Percentiles rank a stretch among this genome's conserved stretches.
Conservation (phyloP, 768 basidiomycete species). For the Termitomyces sp. region DNA sequence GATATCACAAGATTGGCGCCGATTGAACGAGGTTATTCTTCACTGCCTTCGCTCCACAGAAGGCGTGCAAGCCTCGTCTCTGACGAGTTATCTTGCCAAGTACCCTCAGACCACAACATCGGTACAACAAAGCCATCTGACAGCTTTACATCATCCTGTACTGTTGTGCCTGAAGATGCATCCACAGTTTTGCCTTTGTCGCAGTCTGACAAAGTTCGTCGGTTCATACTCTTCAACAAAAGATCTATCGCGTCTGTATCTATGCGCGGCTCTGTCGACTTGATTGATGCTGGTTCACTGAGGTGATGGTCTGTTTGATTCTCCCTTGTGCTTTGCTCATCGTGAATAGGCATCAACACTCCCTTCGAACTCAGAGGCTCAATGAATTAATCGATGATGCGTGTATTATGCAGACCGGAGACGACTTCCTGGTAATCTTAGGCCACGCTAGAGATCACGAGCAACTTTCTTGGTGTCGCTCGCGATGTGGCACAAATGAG, state of each 20-base stretch:
- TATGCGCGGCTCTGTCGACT: constrained; percentile 34
- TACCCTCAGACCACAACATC: not conserved
- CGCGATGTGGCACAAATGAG: constrained; percentile 13
- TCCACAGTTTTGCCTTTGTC: constrained; percentile 14
- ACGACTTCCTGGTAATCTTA: constrained; percentile 26
- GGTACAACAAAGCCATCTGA: not conserved
- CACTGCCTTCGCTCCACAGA: not conserved
- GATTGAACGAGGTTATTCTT: not conserved
- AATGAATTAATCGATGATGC: constrained; percentile 39
- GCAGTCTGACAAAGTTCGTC: constrained; percentile 35
- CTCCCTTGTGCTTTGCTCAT: constrained; percentile 2
- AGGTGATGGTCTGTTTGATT: constrained; percentile 13
- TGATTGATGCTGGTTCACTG: constrained; percentile 20
- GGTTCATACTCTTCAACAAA: constrained; percentile 22
- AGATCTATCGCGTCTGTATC: constrained; percentile 27
- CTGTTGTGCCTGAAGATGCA: constrained; percentile 9
- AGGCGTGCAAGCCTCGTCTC: not conserved
- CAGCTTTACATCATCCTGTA: not conserved
- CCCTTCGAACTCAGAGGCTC: constrained; percentile 10
- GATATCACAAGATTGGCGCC: not conserved
- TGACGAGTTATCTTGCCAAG: not conserved
- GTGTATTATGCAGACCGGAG: constrained; percentile 27
- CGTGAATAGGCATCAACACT: constrained; percentile 13
- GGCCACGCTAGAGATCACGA: constrained; percentile 34
- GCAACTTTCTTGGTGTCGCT: constrained; percentile 24